A percentile compares a stretch with the other conserved stretches of the same genome.
These are phyloP conservation scores for Seiridium cupressi DNA, from an alignment of 2,329 filamentous ascomycete species.

Conservation along the genomic window DNA sequence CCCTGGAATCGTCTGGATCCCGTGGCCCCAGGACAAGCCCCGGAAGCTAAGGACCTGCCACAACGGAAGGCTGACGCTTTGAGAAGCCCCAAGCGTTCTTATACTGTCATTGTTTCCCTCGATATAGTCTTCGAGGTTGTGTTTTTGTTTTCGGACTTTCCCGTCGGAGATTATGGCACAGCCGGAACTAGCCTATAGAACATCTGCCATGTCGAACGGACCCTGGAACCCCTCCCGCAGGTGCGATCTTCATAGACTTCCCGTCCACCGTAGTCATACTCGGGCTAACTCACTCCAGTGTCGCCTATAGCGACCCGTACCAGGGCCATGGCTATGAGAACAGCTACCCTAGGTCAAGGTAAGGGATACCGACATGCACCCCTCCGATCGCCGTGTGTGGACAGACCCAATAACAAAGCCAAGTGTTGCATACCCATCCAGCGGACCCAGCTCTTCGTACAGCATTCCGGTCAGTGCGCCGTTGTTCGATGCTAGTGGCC, in stretches of 20 bases:
- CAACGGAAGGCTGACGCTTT: constrained; percentile 1
- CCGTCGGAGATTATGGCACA: constrained; percentile 8
- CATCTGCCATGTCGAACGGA: constrained; percentile 40
- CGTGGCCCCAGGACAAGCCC: constrained; percentile 3
- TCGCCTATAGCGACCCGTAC: constrained; percentile 28
- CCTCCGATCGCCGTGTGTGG: constrained; percentile 12
- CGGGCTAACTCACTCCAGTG: constrained; percentile 27
- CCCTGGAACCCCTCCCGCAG: constrained; percentile 52
- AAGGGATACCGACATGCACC: constrained; percentile 21
- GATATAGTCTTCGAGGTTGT: constrained; percentile 11
- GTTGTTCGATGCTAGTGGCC: constrained; percentile 31
- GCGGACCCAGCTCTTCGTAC: constrained; percentile 29
- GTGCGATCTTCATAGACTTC: constrained; percentile 37
- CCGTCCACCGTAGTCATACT: background rate
- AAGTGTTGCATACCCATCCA: constrained; percentile 43
- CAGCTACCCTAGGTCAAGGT: constrained; percentile 29
- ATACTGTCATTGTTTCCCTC: constrained; percentile 7
- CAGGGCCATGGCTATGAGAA: constrained; percentile 20
- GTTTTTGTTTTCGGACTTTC: constrained; percentile 5
- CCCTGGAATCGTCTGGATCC: constrained; percentile 6
- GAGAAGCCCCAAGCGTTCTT: constrained; percentile 1
- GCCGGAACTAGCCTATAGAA: constrained; percentile 40
- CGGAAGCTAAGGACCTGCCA: background rate
- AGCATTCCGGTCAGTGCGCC: constrained; percentile 30
- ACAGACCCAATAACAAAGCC: constrained; percentile 31